These are phyloP conservation scores for Globisporangium splendens DNA, from an alignment of 352 stramenopile genomes.

Conservation along the genomic window DNA sequence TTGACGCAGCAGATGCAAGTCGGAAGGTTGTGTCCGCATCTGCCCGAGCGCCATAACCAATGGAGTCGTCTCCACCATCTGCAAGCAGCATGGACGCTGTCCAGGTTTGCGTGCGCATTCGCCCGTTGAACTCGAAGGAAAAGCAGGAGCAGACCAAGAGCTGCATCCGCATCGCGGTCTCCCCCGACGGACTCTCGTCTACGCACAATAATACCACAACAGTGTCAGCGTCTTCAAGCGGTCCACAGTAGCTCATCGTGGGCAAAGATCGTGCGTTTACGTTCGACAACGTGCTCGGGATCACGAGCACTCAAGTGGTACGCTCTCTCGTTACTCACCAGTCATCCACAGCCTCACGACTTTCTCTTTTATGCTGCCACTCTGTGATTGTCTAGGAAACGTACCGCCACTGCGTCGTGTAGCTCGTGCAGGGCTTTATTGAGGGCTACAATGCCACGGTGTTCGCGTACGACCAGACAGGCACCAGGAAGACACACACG, in stretches of 20 bases:
- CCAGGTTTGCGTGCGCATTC: conserved; percentile 75
- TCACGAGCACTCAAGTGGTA: conserved; percentile 66
- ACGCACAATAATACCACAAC: conserved; percentile 17
- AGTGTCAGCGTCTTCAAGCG: not conserved
- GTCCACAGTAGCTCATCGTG: conserved; percentile 70
- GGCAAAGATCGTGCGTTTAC: conserved; percentile 86
- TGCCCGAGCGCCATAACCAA: too few species aligned
- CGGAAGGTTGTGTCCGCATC: too few species aligned
- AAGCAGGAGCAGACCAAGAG: conserved; percentile 69
- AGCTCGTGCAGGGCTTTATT: conserved; percentile 74
- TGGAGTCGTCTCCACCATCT: too few species aligned
- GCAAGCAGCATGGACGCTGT: conserved; percentile 39
- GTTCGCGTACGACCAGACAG: conserved; percentile 83
- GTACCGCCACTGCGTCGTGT: conserved; percentile 62
- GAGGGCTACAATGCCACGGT: conserved; percentile 85
- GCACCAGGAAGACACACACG: conserved; percentile 94
- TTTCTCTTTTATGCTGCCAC: not conserved
- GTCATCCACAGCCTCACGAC: not conserved
- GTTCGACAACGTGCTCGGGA: conserved; percentile 86
- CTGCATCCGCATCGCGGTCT: conserved; percentile 60
- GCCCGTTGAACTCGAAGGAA: conserved; percentile 61
- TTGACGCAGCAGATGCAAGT: too few species aligned
- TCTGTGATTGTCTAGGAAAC: conserved; percentile 37
- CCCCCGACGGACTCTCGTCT: conserved; percentile 34
- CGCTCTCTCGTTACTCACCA: not conserved